These are phyloP conservation scores for Solanum piurae DNA, from an alignment of 257 asterid species.

Conservation along the genomic window DNA sequence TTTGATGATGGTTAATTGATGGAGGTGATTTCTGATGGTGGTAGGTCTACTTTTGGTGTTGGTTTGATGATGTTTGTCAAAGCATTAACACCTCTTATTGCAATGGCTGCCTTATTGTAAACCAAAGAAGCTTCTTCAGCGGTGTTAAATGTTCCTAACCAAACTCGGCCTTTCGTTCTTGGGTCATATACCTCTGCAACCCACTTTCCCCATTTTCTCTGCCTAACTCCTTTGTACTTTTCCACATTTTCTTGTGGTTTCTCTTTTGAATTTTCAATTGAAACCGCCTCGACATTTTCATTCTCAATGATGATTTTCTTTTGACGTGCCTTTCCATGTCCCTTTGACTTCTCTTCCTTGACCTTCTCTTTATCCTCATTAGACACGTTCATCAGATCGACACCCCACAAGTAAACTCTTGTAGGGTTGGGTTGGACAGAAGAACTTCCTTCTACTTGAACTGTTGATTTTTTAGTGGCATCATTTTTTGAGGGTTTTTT, in stretches of 20 bases:
- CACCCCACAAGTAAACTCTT: not conserved
- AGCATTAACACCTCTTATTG: not conserved
- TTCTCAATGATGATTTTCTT: not conserved
- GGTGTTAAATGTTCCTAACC: not conserved
- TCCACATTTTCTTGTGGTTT: not conserved
- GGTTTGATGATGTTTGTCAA: not conserved
- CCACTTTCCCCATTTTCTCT: not conserved
- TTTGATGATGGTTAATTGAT: not conserved
- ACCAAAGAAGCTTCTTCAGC: not conserved
- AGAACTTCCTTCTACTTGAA: not conserved
- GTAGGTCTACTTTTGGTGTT: not conserved
- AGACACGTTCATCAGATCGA: not conserved
- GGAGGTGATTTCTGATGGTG: too few species aligned
- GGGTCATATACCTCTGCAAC: not conserved
- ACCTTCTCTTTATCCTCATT: not conserved
- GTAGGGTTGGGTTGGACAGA: not conserved
- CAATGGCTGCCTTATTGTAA: not conserved
- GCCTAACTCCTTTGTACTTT: not conserved
- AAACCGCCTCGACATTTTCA: too few species aligned
- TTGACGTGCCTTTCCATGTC: not conserved
- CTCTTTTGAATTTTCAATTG: too few species aligned
- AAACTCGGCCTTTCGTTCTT: not conserved
- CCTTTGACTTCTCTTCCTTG: not conserved
- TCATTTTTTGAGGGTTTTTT: not conserved
- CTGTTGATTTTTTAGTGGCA: not conserved